Evolutionary conservation across 2,329 filamentous ascomycete species (phyloP).

Genomic region (Aspergillus udagawae): DNA sequence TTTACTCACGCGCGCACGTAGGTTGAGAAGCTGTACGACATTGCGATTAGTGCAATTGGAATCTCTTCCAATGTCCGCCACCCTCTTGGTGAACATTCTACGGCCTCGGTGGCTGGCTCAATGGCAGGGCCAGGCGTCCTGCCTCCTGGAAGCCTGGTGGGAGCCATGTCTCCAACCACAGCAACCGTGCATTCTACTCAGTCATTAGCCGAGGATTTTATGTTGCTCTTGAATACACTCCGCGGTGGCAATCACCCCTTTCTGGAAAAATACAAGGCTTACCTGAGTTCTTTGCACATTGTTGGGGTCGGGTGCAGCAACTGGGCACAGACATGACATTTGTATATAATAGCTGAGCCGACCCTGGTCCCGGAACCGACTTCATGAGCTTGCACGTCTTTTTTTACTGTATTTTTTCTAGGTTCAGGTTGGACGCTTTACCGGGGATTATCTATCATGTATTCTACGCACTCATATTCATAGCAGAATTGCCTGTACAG

Average conservation of each 20-base stretch:
- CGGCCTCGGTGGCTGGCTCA: slow-evolving; percentile 1
- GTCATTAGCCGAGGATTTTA: slow-evolving; percentile 25
- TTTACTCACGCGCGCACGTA: slow-evolving; percentile 10
- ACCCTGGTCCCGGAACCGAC: not conserved
- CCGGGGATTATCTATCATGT: not conserved
- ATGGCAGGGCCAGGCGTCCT: not conserved
- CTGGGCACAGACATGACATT: slow-evolving; percentile 17
- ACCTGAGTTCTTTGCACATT: slow-evolving; percentile 23
- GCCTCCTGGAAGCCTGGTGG: not conserved
- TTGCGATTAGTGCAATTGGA: slow-evolving; percentile 30
- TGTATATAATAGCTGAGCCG: not conserved
- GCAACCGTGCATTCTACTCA: slow-evolving; percentile 15
- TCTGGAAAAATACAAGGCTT: slow-evolving; percentile 28
- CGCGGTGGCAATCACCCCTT: slow-evolving; percentile 36
- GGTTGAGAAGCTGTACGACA: slow-evolving; percentile 41
- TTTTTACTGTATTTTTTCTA: not conserved
- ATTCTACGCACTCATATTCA: not conserved
- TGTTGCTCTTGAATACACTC: slow-evolving; percentile 30
- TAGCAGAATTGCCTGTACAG: not conserved
- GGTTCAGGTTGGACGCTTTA: not conserved
- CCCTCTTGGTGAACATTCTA: slow-evolving; percentile 12
- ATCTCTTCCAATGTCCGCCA: slow-evolving; percentile 25
- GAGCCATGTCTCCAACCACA: slow-evolving; percentile 11
- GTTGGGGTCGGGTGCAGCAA: slow-evolving; percentile 9
- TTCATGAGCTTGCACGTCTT: not conserved